Conservation (phyloP, 192 early-diverging fungal genomes). For the Umbelopsis vinacea region DNA sequence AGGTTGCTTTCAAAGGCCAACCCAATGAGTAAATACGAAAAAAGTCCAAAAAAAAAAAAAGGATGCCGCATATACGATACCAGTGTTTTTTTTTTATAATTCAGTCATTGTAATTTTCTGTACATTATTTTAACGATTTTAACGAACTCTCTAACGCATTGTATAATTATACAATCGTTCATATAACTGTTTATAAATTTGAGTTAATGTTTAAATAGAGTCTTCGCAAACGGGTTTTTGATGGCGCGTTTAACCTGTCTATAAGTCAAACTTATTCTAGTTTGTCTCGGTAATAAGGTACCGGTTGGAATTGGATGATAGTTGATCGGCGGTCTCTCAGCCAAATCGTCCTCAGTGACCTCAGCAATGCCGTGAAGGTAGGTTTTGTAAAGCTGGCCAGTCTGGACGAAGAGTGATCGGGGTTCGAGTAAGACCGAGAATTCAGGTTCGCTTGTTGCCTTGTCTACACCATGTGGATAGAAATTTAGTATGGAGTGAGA, state of each 20-base stretch:
- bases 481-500: conserved; percentile 55
- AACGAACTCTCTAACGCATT: neutral
- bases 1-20: conserved; percentile 5
- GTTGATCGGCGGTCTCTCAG: conserved; percentile 2
- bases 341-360: conserved; percentile 32
- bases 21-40: neutral
- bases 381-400: conserved; percentile 44
- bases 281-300: neutral
- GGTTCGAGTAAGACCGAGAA: conserved; percentile 52
- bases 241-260: conserved; percentile 16
- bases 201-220: conserved; percentile 8
- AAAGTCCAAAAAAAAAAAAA: no score
- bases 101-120: neutral
- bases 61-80: no score
- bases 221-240: conserved; percentile 19
- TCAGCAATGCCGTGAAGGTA: conserved; percentile 55
- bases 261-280: conserved; percentile 26
- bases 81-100: neutral
- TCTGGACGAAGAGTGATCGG: conserved; percentile 47
- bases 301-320: neutral
- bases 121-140: conserved; percentile 24
- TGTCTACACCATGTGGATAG: conserved; percentile 23
- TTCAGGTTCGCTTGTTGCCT: conserved; percentile 27
- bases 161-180: neutral
- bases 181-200: no score